Base-by-base conservation (phyloP, 2,329 filamentous ascomycete genomes). In the Claviceps sp. region DNA sequence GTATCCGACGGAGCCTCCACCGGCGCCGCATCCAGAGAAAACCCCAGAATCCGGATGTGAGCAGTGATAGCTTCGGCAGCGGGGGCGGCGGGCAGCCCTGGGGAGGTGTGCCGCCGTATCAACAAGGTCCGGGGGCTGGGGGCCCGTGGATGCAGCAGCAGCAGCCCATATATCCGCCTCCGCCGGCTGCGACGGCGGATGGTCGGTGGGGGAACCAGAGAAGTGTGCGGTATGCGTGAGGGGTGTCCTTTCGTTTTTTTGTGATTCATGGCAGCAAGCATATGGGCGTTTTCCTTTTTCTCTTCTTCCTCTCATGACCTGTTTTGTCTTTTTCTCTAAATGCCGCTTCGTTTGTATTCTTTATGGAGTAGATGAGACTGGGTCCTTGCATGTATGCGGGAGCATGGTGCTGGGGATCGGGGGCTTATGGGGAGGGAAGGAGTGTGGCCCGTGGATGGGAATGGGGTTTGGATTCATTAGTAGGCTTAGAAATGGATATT, bases 1-100 rank as follows among this genome's bases (percentile, higher is more conserved):
- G 60, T 61, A 58, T 65, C 56, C 55, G 62, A n/a, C 59, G 62
- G 13, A 4, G 13, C 43, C 2, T 45, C 22, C 43, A 24, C 14
- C 14, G 19, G 19, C 40, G 17, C 8, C 40, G 4, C 8, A 13
- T 22, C 17, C 40, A 42, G 13, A 42, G 19, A 17, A 42, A 19
- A 10, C 40, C 17, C 8, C 40, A 42, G 40, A 26, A 44, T 8
- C 42, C 14, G 14, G 43, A 46, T 16, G 17, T 46, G 43, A 47
- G 44, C 43, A 16, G 43, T 16, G 43, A 16, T 22, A 14, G 41
- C 41, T 19, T 17, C 41, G 41, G 11, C 11, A 22, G 17, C 43
- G 43, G 13, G 5, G 42, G 13, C 42, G 5, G 22, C 17, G 17
- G 10, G 2, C 40, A 19, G 10, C 8, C 40, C 17, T 42, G 40